Evolutionary conservation across 2,329 filamentous ascomycete genomes (phyloP).

Genomic region (Fusarium vanettenii): DNA sequence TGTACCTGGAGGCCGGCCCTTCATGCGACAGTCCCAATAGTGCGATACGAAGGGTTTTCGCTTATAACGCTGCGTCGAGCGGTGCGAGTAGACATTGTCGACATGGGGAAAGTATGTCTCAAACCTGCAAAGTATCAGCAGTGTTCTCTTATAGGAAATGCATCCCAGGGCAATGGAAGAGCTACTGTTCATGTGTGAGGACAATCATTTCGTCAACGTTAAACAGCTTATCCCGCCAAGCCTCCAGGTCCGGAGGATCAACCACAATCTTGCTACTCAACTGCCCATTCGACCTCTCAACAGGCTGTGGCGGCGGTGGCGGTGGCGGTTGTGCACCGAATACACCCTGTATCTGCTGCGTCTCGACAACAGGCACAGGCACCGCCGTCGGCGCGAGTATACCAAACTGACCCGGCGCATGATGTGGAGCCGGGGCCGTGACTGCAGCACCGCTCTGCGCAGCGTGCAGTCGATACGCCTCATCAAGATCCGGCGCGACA

Average conservation of each 20-base stretch:
- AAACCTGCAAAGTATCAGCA: slow-evolving; percentile 62
- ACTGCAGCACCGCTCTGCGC: slow-evolving; percentile 6
- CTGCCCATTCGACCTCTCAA: slow-evolving; percentile 58
- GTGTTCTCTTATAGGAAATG: background rate
- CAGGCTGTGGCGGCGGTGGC: background rate
- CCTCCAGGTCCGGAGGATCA: slow-evolving; percentile 74
- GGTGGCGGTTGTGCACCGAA: background rate
- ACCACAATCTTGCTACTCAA: slow-evolving; percentile 68
- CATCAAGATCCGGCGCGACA: slow-evolving; percentile 22
- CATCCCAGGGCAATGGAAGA: background rate
- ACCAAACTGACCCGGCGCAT: slow-evolving; percentile 55
- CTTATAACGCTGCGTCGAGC: slow-evolving; percentile 84
- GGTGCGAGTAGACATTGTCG: slow-evolving; percentile 87
- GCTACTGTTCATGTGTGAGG: slow-evolving; percentile 78
- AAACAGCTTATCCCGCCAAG: slow-evolving; percentile 80
- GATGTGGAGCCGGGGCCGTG: background rate
- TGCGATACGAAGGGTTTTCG: slow-evolving; percentile 85
- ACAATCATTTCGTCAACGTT: slow-evolving; percentile 79
- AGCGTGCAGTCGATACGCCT: slow-evolving; percentile 28
- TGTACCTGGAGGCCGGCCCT: slow-evolving; percentile 81
- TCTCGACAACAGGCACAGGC: slow-evolving; percentile 27
- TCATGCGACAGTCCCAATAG: slow-evolving; percentile 87
- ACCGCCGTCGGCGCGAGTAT: slow-evolving; percentile 53
- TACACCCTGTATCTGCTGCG: slow-evolving; percentile 7
- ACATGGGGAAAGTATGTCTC: slow-evolving; percentile 86